These are phyloP conservation scores for Suillus weaverae DNA, from an alignment of 768 basidiomycete genomes.

Conservation along the genomic window DNA sequence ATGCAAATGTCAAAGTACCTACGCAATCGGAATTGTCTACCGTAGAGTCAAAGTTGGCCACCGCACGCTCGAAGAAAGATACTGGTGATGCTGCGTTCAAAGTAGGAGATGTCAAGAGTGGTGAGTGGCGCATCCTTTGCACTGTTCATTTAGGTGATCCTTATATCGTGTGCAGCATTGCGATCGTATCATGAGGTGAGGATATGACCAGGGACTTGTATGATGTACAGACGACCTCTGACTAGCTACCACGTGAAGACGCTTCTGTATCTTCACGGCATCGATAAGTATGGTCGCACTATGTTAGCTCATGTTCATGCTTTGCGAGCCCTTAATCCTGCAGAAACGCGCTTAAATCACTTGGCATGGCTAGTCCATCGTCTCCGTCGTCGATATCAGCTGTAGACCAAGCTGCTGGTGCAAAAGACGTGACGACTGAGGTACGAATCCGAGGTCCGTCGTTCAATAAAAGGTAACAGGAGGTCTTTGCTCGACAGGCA, in stretches of 20 bases:
- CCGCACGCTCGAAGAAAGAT: constrained; percentile 68
- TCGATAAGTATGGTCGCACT: constrained; percentile 64
- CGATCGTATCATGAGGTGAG: constrained; percentile 70
- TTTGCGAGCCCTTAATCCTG: not conserved
- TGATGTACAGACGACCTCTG: not conserved
- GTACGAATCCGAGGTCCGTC: constrained; percentile 33
- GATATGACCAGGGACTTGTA: not conserved
- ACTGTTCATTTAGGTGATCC: not conserved
- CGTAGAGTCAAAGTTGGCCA: constrained; percentile 51
- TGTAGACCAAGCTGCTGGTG: constrained; percentile 31
- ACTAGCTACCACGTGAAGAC: constrained; percentile 42
- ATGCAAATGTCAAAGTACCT: constrained; percentile 19
- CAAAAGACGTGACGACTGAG: constrained; percentile 62
- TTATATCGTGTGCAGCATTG: constrained; percentile 48
- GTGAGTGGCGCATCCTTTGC: constrained; percentile 36
- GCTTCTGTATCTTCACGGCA: constrained; percentile 68
- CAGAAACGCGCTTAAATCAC: constrained; percentile 56
- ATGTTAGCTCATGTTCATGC: not conserved
- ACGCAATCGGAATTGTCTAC: constrained; percentile 26
- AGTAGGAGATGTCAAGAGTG: constrained; percentile 56
- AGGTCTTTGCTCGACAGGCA: constrained; percentile 42
- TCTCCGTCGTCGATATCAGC: constrained; percentile 15
- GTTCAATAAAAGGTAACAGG: not conserved
- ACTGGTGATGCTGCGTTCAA: constrained; percentile 70
- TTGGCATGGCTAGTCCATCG: constrained; percentile 38